Evolutionary conservation across 352 stramenopile species (phyloP).

Genomic region (Hyphochytrium catenoides): DNA sequence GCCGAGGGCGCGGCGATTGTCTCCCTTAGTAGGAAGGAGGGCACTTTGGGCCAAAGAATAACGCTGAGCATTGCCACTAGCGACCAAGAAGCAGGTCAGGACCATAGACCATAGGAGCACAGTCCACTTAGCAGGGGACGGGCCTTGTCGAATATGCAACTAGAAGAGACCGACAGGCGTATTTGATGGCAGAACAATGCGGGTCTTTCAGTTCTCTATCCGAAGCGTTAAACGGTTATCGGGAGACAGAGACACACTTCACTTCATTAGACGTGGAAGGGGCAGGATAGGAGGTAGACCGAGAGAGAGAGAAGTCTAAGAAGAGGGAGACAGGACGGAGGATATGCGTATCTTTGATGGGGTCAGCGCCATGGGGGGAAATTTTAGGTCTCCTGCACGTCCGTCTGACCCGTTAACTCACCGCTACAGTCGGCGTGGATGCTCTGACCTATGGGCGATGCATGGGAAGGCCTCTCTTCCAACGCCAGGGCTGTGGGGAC

Average conservation of each 20-base stretch:
- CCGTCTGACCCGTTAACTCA: too few species aligned
- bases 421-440: conserved; percentile 26
- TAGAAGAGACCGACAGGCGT: too few species aligned
- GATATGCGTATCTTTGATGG: too few species aligned
- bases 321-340: conserved; percentile 38
- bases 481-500: conserved; percentile 29
- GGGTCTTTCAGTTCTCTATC: too few species aligned
- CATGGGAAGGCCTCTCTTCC: conserved; percentile 21
- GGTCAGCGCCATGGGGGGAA: too few species aligned
- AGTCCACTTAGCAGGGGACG: too few species aligned
- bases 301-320: conserved; percentile 11
- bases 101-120: too few species aligned
- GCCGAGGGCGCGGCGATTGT: conserved; percentile 24
- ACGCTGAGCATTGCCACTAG: conserved; percentile 1
- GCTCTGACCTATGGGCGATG: conserved; percentile 26
- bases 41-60: neutral
- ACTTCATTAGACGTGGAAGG: neutral
- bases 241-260: neutral
- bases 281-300: neutral
- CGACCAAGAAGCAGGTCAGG: neutral
- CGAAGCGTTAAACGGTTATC: too few species aligned
- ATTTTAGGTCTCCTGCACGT: too few species aligned
- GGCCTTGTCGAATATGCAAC: too few species aligned
- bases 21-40: conserved; percentile 16
- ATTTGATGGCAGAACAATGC: too few species aligned